Evolutionary conservation across 2,329 filamentous ascomycete species (phyloP), one percentile per base, ranked within the genome.

Genomic region (Penicillium sp.): DNA sequence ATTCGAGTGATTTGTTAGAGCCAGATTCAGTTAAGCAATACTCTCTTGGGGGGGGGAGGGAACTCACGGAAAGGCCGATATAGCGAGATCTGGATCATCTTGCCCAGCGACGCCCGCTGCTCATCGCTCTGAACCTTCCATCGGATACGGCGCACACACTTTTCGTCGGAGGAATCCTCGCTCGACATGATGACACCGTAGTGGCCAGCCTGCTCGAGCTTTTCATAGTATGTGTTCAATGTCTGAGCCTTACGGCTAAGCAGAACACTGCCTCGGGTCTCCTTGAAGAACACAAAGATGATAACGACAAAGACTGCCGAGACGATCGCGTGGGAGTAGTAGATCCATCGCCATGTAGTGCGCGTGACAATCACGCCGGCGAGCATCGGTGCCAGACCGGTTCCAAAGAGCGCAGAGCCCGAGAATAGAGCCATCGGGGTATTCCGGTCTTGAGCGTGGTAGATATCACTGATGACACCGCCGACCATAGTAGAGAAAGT

Each of bases 381-480:
- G 0, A 92, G 79, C 6, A 96, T 71, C 0, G 92, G 92, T 0
- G 92, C 93, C 0, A 89, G 78, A 0, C 92, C 92, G 0, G 92
- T 96, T 0, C 92, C 94, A 10, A 89, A 82, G 0, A 97, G 79
- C 0, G 92, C 92, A 3, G 83, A 81, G 0, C 89, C 91, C n/a
- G 89, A 90, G 74, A 96, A 97, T 0, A 96, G 73, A 0, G 91
- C 89, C 94, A 97, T 96, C 0, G 93, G 90, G 0, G 89, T 92
- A 68, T 97, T 96, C 37, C 94, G 83, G 47, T 90, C 88, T 60
- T 90, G 79, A 10, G 90, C 86, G 50, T 88, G 85, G 78, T 92
- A 96, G 59, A 96, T 85, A 70, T 97, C 93, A 53, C 90, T 89
- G 42, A 97, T 89, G 4, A 97, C 90, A 3, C 93, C 93, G n/a